Evolutionary conservation across 2,329 filamentous ascomycete species (phyloP).

Genomic region (Mycosphaerella sp.): DNA sequence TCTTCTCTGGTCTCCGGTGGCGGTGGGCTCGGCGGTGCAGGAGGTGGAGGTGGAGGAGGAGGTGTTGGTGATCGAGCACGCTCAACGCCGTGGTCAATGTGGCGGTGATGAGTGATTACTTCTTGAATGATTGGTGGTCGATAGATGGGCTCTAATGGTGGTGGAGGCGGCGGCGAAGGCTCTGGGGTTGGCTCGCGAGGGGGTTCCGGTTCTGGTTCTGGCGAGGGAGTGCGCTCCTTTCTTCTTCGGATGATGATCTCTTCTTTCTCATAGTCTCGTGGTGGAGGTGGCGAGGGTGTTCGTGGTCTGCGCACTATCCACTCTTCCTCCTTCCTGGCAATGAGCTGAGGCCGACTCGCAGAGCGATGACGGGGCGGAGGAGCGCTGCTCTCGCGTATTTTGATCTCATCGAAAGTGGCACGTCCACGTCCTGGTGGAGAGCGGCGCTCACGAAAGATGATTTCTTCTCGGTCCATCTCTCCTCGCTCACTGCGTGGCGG

Average conservation of each 20-base stretch:
- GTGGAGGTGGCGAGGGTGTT: constrained; percentile 32
- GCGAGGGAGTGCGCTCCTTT: constrained; percentile 27
- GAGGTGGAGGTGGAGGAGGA: constrained; percentile 34
- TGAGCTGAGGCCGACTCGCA: constrained; percentile 32
- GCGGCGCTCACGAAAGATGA: constrained; percentile 34
- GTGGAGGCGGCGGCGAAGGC: constrained; percentile 41
- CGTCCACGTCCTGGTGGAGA: constrained; percentile 24
- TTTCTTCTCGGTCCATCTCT: constrained; percentile 30
- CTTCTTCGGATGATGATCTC: constrained; percentile 45
- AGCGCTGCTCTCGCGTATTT: constrained; percentile 36
- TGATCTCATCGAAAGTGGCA: constrained; percentile 22
- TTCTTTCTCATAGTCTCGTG: constrained; percentile 32
- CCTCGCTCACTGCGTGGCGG: constrained; percentile 16
- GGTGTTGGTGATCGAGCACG: constrained; percentile 43
- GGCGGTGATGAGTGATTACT: constrained; percentile 79
- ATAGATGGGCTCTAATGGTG: constrained; percentile 58
- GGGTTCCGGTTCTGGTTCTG: constrained; percentile 28
- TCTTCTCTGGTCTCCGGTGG: constrained; percentile 36
- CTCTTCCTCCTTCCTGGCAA: constrained; percentile 33
- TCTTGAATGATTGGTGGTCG: constrained; percentile 80
- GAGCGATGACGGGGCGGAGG: constrained; percentile 28
- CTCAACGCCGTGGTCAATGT: constrained; percentile 68
- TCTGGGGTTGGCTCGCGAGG: constrained; percentile 49
- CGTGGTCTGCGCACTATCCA: constrained; percentile 34
- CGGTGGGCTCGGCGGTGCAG: constrained; percentile 41